Base-by-base conservation (phyloP, 352 stramenopile species). In the Phytophthora crassamura region DNA sequence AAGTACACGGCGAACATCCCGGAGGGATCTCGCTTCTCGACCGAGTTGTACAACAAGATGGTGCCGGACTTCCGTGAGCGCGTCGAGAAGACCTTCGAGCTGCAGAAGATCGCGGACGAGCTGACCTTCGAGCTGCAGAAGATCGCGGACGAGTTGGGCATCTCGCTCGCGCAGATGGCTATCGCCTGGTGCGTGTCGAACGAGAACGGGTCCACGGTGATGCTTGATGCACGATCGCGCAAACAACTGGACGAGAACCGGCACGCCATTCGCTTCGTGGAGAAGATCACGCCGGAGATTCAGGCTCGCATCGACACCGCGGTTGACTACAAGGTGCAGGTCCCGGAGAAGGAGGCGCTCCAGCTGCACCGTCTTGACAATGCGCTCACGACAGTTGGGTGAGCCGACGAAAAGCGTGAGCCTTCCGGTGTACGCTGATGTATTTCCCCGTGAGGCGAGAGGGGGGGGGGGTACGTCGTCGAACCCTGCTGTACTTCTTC, bases 231-330 rank as follows among this genome's bases (percentile, higher is more conserved):
- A 42, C 87, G 59, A 15, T 78, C 71, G 14, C 49, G 49, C 9
- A 58, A 72, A 14, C 80, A 90, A 43, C 46, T 90, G 16, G 74
- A 90, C 18, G 75, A 87, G 20, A 90, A 89, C 45, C 46, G 87
- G 25, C 43, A 71, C 18, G 67, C 81, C 0, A 65, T 88, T 22
- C 30, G 45, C 28, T 67, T 85, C 36, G 60, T 78, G 47, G 58
- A 72, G 42, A 80, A 82, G 68, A 62, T 88, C 36, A 86, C 77
- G 1, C 73, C 77, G 20, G 63, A 88, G 50, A 66, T 82, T 35
- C 85, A 87, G 75, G 56, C 33, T 20, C 65, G 76, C 33, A 88
- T 89, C 39, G 74, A 89, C 50, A 47, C 82, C 10, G 82, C 84
- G 28, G 64, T 75, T 40, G 57, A 73, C 54, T 70, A 72, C 54